These are phyloP conservation scores for Mycogone perniciosa DNA, from an alignment of 2,329 filamentous ascomycete species.

Conservation along the genomic window DNA sequence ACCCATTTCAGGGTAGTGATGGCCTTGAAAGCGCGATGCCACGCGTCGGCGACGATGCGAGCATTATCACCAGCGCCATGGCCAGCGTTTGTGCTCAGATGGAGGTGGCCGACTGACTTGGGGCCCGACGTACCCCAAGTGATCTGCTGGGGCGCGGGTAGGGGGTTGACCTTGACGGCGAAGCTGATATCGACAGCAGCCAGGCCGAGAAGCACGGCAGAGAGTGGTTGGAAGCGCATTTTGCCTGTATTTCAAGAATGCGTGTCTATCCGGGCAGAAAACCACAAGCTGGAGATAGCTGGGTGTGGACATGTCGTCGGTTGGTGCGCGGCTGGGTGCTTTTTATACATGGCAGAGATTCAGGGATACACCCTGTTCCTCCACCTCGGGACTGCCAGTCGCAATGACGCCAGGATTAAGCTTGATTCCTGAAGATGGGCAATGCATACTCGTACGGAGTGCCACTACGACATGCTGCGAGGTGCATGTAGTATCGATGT, in stretches of 20 bases:
- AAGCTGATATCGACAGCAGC: conserved; percentile 8
- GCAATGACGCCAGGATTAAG: too few species aligned
- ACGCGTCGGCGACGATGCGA: conserved; percentile 37
- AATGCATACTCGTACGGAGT: too few species aligned
- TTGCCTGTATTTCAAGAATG: background rate
- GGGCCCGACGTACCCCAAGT: conserved; percentile 21
- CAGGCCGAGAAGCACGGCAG: conserved; percentile 7
- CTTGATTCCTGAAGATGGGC: too few species aligned
- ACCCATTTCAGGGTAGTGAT: conserved; percentile 47
- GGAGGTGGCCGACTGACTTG: conserved; percentile 15
- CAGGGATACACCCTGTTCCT: too few species aligned
- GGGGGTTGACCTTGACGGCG: conserved; percentile 22
- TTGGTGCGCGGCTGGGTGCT: background rate
- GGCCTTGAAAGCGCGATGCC: conserved; percentile 41
- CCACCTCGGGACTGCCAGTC: too few species aligned
- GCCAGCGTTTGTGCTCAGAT: conserved; percentile 15
- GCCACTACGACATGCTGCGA: too few species aligned
- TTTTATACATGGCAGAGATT: conserved; percentile 16
- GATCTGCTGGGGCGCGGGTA: conserved; percentile 21
- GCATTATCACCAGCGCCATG: conserved; percentile 11
- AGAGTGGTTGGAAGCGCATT: conserved; percentile 8
- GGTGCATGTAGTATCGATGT: too few species aligned
- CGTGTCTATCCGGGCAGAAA: background rate
- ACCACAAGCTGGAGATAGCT: background rate
- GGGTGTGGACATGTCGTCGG: background rate